Evolutionary conservation across 208 protist genomes (phyloP).

Genomic region (Acanthamoeba lenticulata): DNA sequence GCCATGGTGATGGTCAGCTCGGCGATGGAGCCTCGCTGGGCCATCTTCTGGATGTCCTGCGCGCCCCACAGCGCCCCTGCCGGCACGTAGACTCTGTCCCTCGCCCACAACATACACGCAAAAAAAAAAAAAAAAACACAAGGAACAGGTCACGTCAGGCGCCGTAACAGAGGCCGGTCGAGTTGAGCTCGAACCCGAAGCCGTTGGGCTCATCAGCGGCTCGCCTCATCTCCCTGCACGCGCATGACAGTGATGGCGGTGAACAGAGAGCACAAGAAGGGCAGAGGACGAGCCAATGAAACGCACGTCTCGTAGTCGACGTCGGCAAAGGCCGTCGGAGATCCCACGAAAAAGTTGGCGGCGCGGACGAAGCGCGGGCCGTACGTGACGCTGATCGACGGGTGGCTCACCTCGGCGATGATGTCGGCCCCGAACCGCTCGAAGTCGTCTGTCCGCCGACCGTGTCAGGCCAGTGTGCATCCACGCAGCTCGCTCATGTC

Average conservation of each 20-base stretch:
- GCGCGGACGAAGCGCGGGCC: constrained; percentile 49
- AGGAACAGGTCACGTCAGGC: too few relatives aligned
- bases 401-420: constrained; percentile 78
- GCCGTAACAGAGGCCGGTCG: too few relatives aligned
- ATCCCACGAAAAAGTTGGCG: constrained; percentile 72
- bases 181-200: background rate
- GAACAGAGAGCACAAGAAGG: background rate
- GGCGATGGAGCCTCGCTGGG: constrained; percentile 24
- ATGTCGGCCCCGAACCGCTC: constrained; percentile 28
- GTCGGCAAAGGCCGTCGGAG: constrained; percentile 74
- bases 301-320: background rate
- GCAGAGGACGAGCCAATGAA: background rate
- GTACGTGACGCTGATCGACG: constrained; percentile 64
- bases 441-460: background rate
- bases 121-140: too few relatives aligned
- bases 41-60: constrained; percentile 78
- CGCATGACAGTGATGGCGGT: background rate
- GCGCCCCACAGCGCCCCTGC: constrained; percentile 77
- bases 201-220: background rate
- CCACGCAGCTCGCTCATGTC: background rate
- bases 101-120: background rate
- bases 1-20: constrained; percentile 74
- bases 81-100: constrained; percentile 67
- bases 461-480: background rate
- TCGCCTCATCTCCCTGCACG: background rate